Evolutionary conservation across 805 yeast genomes (phyloP).

Genomic region (Lipomyces yamanashiensis): DNA sequence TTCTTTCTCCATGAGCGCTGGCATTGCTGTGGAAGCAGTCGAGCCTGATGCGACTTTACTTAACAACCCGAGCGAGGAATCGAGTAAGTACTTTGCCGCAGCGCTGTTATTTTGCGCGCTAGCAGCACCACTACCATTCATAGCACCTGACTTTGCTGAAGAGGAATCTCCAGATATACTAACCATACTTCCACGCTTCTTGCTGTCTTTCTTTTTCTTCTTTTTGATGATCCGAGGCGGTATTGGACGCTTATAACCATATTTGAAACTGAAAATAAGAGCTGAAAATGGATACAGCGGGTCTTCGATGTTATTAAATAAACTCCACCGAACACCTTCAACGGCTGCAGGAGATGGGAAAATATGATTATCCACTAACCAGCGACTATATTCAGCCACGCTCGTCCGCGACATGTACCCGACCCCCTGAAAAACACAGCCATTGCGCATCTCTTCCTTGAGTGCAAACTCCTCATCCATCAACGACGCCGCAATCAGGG

Average conservation of each 20-base stretch:
- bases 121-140: background rate
- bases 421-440: conserved; percentile 34
- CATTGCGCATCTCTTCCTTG: conserved; percentile 31
- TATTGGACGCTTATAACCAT: conserved; percentile 24
- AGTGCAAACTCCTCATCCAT: conserved; percentile 19
- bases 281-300: conserved; percentile 27
- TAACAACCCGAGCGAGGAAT: conserved; percentile 23
- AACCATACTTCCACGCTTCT: background rate
- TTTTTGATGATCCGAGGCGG: conserved; percentile 13
- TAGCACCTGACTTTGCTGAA: background rate
- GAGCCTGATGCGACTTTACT: conserved; percentile 29
- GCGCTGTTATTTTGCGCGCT: background rate
- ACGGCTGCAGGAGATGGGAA: conserved; percentile 31
- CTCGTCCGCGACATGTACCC: conserved; percentile 33
- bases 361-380: conserved; percentile 35
- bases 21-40: conserved; percentile 15
- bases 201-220: conserved; percentile 9
- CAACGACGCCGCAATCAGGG: conserved; percentile 2
- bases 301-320: conserved; percentile 24
- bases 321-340: conserved; percentile 33
- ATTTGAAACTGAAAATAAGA: conserved; percentile 24
- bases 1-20: conserved; percentile 3
- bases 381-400: conserved; percentile 32
- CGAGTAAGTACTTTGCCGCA: conserved; percentile 15
- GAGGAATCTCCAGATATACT: background rate